Evolutionary conservation across 2,329 filamentous ascomycete species (phyloP).

Genomic region (Sporothrix mexicana): DNA sequence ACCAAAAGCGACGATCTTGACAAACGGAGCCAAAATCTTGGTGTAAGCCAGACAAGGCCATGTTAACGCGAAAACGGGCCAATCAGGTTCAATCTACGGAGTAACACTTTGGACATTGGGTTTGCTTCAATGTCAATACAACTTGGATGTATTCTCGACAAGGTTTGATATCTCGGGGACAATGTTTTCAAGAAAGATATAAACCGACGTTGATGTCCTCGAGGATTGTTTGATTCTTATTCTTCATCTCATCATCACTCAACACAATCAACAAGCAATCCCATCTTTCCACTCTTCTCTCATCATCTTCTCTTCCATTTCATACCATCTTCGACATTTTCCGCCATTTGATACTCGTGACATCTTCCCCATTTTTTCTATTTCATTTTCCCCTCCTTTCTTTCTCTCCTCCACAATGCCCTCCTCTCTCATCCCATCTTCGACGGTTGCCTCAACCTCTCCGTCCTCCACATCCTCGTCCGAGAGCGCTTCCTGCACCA

Average conservation of each 20-base stretch:
- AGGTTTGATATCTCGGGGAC: not conserved
- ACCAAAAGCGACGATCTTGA: not conserved
- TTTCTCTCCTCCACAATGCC: conserved; percentile 15
- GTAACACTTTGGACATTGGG: too few species aligned
- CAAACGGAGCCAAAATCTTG: not conserved
- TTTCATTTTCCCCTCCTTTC: conserved; percentile 4
- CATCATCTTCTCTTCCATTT: not conserved
- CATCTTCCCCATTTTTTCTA: too few species aligned
- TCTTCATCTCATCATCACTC: conserved; percentile 8
- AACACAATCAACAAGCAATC: not conserved
- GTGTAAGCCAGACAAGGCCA: not conserved
- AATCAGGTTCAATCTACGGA: too few species aligned
- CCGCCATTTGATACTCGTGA: not conserved
- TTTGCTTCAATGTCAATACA: too few species aligned
- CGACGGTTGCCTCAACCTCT: conserved; percentile 8
- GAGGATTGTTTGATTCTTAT: not conserved
- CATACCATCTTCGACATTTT: not conserved
- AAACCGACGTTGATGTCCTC: not conserved
- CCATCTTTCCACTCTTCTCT: too few species aligned
- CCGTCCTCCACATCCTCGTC: conserved; percentile 10
- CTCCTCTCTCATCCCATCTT: not conserved
- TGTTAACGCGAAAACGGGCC: too few species aligned
- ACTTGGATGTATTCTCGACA: too few species aligned
- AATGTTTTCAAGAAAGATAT: not conserved
- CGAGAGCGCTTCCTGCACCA: conserved; percentile 1